phyloP scores from a whole-genome alignment of 176 grass and related monocot genomes.

The Aegilops umbellulata region DNA sequence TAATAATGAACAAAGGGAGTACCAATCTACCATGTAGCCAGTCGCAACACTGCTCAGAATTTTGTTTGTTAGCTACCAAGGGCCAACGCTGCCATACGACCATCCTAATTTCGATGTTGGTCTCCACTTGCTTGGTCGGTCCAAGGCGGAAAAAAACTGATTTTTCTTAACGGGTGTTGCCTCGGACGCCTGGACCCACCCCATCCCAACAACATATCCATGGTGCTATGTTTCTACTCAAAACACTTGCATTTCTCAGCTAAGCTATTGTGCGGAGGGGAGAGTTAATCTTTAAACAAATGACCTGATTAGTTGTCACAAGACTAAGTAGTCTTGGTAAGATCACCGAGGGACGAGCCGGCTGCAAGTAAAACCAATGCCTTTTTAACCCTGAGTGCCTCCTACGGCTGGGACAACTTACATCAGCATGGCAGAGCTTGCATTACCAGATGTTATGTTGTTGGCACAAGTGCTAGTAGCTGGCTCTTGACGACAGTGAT shows the following conservation, averaged over 20 bases:
- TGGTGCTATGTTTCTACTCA: background rate
- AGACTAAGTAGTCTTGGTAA: background rate
- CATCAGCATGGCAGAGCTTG: background rate
- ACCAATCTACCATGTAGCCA: too few relatives aligned
- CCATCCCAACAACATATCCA: background rate
- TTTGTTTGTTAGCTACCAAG: too few relatives aligned
- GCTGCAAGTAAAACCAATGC: background rate
- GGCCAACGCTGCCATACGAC: too few relatives aligned
- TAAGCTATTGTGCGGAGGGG: background rate
- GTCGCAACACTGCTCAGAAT: too few relatives aligned
- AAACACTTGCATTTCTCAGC: background rate
- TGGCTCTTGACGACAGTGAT: slow-evolving; percentile 52
- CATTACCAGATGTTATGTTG: slow-evolving; percentile 25
- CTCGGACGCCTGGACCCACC: too few relatives aligned
- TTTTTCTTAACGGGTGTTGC: too few relatives aligned
- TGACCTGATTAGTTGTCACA: background rate
- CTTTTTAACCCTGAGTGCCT: background rate
- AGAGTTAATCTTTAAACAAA: background rate
- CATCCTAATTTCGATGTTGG: too few relatives aligned
- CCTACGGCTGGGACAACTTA: background rate
- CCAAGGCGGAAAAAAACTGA: too few relatives aligned
- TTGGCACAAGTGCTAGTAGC: slow-evolving; percentile 66
- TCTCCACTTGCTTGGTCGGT: too few relatives aligned
- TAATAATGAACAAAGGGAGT: too few relatives aligned
- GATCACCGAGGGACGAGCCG: background rate